These are phyloP conservation scores for Geranium rotundifolium DNA, from an alignment of 345 rosid species.

Conservation along the genomic window DNA sequence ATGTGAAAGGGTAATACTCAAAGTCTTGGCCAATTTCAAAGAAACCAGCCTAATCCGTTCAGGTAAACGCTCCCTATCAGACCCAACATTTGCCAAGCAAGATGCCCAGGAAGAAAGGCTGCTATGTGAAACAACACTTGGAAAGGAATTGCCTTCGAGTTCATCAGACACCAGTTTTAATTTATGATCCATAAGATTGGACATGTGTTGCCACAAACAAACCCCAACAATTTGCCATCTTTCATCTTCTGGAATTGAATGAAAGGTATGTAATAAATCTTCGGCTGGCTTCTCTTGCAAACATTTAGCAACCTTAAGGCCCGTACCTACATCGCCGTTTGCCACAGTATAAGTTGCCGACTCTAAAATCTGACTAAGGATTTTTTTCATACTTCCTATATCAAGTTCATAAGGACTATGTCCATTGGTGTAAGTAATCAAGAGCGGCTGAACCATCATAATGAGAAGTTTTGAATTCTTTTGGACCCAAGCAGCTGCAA, in stretches of 20 bases:
- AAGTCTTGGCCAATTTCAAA: slow-evolving; percentile 31
- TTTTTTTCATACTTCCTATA: slow-evolving; percentile 36
- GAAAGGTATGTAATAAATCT: slow-evolving; percentile 18
- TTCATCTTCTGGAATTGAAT: slow-evolving; percentile 62
- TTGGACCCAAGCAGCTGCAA: slow-evolving; percentile 61
- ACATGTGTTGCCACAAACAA: slow-evolving; percentile 72
- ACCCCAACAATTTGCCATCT: slow-evolving; percentile 53
- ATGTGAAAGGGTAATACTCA: slow-evolving; percentile 33
- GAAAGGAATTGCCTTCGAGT: slow-evolving; percentile 26
- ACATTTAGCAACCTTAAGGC: slow-evolving; percentile 11
- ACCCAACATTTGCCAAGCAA: slow-evolving; percentile 20
- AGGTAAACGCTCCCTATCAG: slow-evolving; percentile 20
- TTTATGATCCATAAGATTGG: slow-evolving; percentile 47
- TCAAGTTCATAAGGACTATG: slow-evolving; percentile 59
- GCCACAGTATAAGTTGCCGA: slow-evolving; percentile 16
- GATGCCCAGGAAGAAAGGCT: slow-evolving; percentile 20
- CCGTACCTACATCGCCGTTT: slow-evolving; percentile 14
- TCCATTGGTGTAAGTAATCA: slow-evolving; percentile 36
- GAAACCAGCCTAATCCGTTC: slow-evolving; percentile 30
- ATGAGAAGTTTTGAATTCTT: slow-evolving; percentile 44
- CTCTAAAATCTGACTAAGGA: slow-evolving; percentile 21
- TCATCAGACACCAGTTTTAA: slow-evolving; percentile 26
- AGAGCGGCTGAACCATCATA: slow-evolving; percentile 56
- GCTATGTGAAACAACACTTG: slow-evolving; percentile 17
- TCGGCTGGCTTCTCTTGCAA: slow-evolving; percentile 10